Evolutionary conservation across 2,329 filamentous ascomycete species (phyloP).

Genomic region (Calonectria hongkongensis): DNA sequence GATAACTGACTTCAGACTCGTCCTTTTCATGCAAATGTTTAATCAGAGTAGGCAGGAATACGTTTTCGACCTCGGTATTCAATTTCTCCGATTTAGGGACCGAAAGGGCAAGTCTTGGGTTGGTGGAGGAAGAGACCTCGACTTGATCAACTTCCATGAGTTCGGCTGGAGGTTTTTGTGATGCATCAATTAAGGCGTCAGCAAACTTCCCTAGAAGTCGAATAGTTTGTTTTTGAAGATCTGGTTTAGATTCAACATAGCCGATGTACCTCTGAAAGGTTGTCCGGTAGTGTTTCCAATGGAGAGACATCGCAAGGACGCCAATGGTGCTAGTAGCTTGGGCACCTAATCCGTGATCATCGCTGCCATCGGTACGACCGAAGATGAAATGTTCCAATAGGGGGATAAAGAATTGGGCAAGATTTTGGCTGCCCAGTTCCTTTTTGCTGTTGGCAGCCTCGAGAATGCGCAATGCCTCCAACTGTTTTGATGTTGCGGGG

Average conservation of each 20-base stretch:
- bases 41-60: slow-evolving; percentile 86
- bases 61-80: slow-evolving; percentile 81
- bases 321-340: slow-evolving; percentile 90
- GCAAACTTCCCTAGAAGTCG: slow-evolving; percentile 87
- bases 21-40: slow-evolving; percentile 95
- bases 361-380: slow-evolving; percentile 81
- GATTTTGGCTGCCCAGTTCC: slow-evolving; percentile 83
- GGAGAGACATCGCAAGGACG: slow-evolving; percentile 82
- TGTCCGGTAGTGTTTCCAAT: slow-evolving; percentile 93
- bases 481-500: slow-evolving; percentile 89
- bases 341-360: slow-evolving; percentile 90
- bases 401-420: slow-evolving; percentile 91
- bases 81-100: slow-evolving; percentile 82
- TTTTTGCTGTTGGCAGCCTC: slow-evolving; percentile 79
- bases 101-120: slow-evolving; percentile 74
- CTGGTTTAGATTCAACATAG: slow-evolving; percentile 86
- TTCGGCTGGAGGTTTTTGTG: slow-evolving; percentile 62
- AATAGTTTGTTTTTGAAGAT: slow-evolving; percentile 90
- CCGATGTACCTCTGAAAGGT: slow-evolving; percentile 89
- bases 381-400: slow-evolving; percentile 96
- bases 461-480: slow-evolving; percentile 87
- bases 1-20: slow-evolving; percentile 93
- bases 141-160: slow-evolving; percentile 65
- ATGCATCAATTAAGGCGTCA: slow-evolving; percentile 81
- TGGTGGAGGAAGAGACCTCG: slow-evolving; percentile 51